A percentile compares a stretch with the other conserved stretches of the same genome.
Evolutionary conservation across 2,329 filamentous ascomycete species (phyloP).

Genomic region (Macrophomina phaseolina): DNA sequence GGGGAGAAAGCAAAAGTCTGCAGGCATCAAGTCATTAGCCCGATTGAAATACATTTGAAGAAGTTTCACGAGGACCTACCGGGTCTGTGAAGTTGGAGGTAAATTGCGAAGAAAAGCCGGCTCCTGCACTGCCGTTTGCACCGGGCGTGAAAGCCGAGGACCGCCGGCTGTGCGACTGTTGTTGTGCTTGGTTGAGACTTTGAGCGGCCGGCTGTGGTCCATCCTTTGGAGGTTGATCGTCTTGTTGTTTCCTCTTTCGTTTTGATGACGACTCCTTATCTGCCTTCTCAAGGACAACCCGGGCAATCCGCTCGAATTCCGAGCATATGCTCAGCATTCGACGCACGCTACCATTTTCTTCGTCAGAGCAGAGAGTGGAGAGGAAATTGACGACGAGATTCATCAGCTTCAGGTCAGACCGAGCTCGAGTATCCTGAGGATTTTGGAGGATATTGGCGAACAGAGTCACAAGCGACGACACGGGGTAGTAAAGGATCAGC

Average conservation of each 20-base stretch:
- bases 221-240: constrained; percentile 48
- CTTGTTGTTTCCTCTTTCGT: constrained; percentile 81
- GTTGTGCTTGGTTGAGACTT: constrained; percentile 33
- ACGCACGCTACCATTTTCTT: constrained; percentile 86
- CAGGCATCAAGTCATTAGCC: not conserved
- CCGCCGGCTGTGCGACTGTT: constrained; percentile 39
- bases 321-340: constrained; percentile 92
- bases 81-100: constrained; percentile 21
- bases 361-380: constrained; percentile 85
- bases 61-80: not conserved
- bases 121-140: constrained; percentile 2
- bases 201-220: constrained; percentile 31
- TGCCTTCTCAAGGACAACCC: constrained; percentile 86
- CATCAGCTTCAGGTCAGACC: constrained; percentile 90
- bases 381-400: constrained; percentile 90
- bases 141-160: not conserved
- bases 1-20: constrained; percentile 47
- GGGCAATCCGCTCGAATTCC: constrained; percentile 96
- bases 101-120: not conserved
- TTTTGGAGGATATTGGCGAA: constrained; percentile 98
- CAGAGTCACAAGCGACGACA: constrained; percentile 90
- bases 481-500: constrained; percentile 95
- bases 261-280: constrained; percentile 82
- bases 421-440: constrained; percentile 83
- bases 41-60: not conserved